Evolutionary conservation across 176 grass and related monocot genomes (phyloP), one percentile per base, ranked within the genome.

Genomic region (Tuctoria greenei): DNA sequence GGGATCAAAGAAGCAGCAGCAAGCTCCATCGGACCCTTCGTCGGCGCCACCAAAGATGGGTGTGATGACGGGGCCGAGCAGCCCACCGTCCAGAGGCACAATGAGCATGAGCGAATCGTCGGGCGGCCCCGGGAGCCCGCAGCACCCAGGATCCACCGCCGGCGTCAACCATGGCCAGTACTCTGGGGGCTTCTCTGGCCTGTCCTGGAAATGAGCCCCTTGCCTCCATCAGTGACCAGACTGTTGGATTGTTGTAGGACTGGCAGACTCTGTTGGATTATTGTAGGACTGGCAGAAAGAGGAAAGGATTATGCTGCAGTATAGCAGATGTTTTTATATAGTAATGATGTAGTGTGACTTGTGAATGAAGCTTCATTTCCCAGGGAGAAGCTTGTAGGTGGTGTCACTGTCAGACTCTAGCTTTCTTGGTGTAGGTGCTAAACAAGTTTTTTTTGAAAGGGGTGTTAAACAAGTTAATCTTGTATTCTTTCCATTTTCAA

Each of bases 191-290:
- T 89, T 99, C 67, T 67, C 87, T 51, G 84, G 65, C 66, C 67
- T 99, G 54, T 40, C 89, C n/a, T 99, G 89, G 95, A 95, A 99
- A 86, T 99, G 81, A 98, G 6, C 57, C 24, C 17, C 64, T 31
- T 31, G 31, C 31, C 31, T 35, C 10, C 47, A 31, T 67, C 70
- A 40, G 52, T 74, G 51, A 80, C 72, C 60, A 28, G 72, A 17
- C 36, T 5, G 17, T 80, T 45, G 69, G 86, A 79, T 50, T 35
- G 39, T 44, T 15, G 26, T 57, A 73, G 69, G 25, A 69, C 25
- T 38, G 64, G 49, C 44, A 51, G 12, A 17, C 20, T 15, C 36
- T 5, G 17, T 80, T 45, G 69, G 86, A 79, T 50, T 35, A 28
- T 44, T 15, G 26, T 57, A 73, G 69, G 25, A 69, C 25, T 38